Evolutionary conservation across 108 stramenopile genomes (phyloP), one percentile per base, ranked within the genome.

Genomic region (Skeletonema grethae): DNA sequence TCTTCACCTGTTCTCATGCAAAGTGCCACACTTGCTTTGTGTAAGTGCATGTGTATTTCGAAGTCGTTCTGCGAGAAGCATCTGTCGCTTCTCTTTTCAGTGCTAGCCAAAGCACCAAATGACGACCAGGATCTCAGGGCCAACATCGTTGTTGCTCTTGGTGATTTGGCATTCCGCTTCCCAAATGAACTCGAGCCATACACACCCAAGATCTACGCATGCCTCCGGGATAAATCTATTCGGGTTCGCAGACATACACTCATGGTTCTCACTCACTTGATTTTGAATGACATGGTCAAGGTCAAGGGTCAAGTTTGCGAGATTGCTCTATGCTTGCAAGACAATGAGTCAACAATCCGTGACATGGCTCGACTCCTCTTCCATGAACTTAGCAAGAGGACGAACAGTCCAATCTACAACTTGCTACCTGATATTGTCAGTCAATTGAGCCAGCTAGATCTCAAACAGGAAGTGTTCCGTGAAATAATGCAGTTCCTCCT

Each of bases 261-360:
- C 73, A 87, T 97, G 96, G 97, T 98, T 18, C 84, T 99, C 35
- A 97, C 98, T 7, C 98, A 99, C 63, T 85, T 99, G 45, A 95
- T 98, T 67, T 82, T 98, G 53, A 98, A 98, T 81, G 98, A 99
- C 67, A 99, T 99, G 98, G 96, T 99, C 34, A 98, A 98, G 83
- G 97, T 98, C 56, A 94, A 95, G 75, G 96, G 96, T 8, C 91
- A 97, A 65, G 96, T 99, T 1, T 94, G 92, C 60, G 97, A 96
- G 63, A 93, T 99, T 43, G 99, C 97, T 1, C 68, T 97, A 32
- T 95, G 94, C 75, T 74, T 99, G 18, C 79, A 86, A 24, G 97
- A 98, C 78, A 53, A 85, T 20, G 96, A 97, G 50, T 75, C 72
- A 39, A 59, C 94, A 31, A 96, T 99, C 48, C 84, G 84, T 13